A percentile compares a stretch with the other conserved stretches of the same genome.
These are phyloP conservation scores for Arabidopsis hybrid DNA, from an alignment of 441 rosid species.

Conservation along the genomic window DNA sequence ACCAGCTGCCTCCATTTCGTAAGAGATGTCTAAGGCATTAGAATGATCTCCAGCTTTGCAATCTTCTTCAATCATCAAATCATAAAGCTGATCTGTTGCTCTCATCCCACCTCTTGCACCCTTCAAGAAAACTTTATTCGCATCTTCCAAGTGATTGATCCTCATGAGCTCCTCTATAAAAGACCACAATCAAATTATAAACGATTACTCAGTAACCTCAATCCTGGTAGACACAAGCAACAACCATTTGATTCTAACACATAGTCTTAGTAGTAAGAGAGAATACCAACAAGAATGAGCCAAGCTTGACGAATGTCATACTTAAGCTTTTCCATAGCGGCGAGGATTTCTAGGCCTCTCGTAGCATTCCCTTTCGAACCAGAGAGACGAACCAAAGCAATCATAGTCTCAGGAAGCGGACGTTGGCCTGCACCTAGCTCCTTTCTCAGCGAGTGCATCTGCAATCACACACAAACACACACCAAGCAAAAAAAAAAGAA, in stretches of 20 bases:
- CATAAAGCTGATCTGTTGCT: conserved; percentile 87
- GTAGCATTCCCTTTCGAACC: conserved; percentile 80
- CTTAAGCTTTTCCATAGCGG: conserved; percentile 83
- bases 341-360: conserved; percentile 77
- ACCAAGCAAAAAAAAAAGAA: too few species aligned
- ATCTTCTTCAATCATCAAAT: conserved; percentile 84
- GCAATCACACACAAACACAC: conserved; percentile 38
- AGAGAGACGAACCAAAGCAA: conserved; percentile 70
- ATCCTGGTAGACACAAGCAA: not conserved
- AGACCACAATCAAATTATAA: conserved; percentile 25
- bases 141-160: conserved; percentile 78
- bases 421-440: conserved; percentile 81
- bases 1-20: conserved; percentile 98
- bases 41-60: conserved; percentile 97
- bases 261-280: conserved; percentile 34
- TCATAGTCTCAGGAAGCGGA: conserved; percentile 87
- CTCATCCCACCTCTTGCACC: conserved; percentile 83
- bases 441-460: conserved; percentile 91
- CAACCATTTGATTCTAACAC: conserved; percentile 4
- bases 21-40: conserved; percentile 91
- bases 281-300: conserved; percentile 86
- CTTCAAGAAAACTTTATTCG: conserved; percentile 88
- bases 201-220: not conserved
- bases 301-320: conserved; percentile 90
- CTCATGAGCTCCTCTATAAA: conserved; percentile 79